Base-by-base conservation (phyloP, 2,329 filamentous ascomycete species). In the Tolypocladium pustulatum region DNA sequence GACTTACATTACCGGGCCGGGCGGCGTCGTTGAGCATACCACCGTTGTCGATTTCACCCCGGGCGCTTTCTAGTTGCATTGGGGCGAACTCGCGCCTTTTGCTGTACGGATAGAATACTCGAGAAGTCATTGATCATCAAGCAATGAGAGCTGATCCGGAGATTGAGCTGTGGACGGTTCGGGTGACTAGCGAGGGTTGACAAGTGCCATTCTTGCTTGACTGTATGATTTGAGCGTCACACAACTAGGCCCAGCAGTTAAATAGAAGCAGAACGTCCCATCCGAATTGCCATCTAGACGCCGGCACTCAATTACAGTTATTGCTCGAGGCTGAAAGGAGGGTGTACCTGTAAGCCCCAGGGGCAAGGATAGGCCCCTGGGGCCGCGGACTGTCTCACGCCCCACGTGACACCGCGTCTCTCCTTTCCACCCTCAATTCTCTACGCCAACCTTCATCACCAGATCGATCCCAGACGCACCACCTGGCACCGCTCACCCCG, bases 21-120 rank as follows among this genome's bases (percentile, higher is more conserved):
- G 49, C 10, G 43, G 37, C 1, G 32, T 60, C 17, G 15, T 54
- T 15, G 53, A 40, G 3, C 81, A 81, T 66, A 78, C 78, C 2
- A 76, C 79, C 59, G 82, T 87, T 0, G 67, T 88, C 2, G 85
- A 88, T 67, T 89, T 86, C 70, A 73, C 71, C 53, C 74, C 78
- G 12, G 82, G 81, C 0, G 74, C 75, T 0, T 73, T 61, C 52
- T 66, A 56, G 43, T 69, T 6, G 30, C 25, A 4, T 5, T 20
- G 43, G 8, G 37, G 37, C 15, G 15, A 17, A 15, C 4, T 38
- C 12, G 36, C 36, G 36, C 36, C 12, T 15, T 15, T 40, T 20
- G 17, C 17, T 7, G 17, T 17, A 2, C 17, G 38, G 15, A 20
- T 40, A 1, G n/a, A n/a, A 10, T 20, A 10, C 38, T 41, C 8